A percentile compares a stretch with the other conserved stretches of the same genome.
Conservation (phyloP, 2,329 filamentous ascomycete species). For the Neofusicoccum parvum region DNA sequence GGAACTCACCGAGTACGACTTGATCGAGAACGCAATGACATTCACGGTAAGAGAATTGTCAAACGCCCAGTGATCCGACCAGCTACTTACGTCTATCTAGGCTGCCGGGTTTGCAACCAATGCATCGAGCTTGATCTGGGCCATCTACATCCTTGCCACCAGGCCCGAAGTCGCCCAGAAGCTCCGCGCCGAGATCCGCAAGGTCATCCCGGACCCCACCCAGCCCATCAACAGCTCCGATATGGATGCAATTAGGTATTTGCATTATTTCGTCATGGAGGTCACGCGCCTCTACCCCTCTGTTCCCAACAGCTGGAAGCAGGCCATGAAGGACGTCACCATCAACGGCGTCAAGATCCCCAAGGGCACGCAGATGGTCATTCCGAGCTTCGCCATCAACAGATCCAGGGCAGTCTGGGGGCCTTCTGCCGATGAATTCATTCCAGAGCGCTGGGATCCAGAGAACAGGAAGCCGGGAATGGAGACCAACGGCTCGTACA, state of each 20-base stretch:
- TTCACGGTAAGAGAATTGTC: not conserved
- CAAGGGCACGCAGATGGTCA: not conserved
- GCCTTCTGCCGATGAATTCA: not conserved
- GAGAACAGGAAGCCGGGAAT: not conserved
- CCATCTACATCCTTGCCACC: not conserved
- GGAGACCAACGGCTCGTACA: not conserved
- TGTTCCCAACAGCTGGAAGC: not conserved
- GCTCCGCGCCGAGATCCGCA: not conserved
- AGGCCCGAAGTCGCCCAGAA: not conserved
- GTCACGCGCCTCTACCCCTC: not conserved
- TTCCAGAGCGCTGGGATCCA: not conserved
- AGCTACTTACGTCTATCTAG: not conserved
- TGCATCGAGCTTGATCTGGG: not conserved
- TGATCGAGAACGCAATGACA: slow-evolving; percentile 8
- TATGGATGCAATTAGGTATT: not conserved
- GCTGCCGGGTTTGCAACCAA: not conserved
- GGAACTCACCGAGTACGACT: not conserved
- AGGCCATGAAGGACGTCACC: not conserved
- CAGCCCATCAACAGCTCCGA: not conserved
- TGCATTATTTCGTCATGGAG: not conserved
- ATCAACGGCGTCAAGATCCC: not conserved
- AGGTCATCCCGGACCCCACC: not conserved
- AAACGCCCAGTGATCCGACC: not conserved
- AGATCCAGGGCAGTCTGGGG: not conserved
- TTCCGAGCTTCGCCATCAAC: not conserved